Conservation (phyloP, 2,329 filamentous ascomycete species). For the Aureobasidium sp. region DNA sequence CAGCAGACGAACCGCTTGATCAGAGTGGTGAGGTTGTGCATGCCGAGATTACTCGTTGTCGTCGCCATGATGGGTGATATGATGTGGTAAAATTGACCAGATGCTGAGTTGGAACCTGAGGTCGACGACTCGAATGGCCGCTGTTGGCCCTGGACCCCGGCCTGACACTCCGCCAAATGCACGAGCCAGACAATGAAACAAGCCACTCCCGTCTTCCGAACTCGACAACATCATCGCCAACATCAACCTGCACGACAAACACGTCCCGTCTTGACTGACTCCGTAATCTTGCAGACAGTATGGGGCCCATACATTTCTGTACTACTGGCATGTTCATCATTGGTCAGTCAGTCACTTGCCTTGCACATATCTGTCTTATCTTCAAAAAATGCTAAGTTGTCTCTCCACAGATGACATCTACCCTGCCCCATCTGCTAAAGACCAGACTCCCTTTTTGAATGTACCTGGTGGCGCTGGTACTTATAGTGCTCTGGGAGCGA, state of each 20-base stretch:
- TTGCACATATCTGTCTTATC: background rate
- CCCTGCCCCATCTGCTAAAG: conserved; percentile 60
- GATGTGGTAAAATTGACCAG: background rate
- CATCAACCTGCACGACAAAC: background rate
- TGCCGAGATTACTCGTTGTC: conserved; percentile 44
- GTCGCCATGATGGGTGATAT: conserved; percentile 15
- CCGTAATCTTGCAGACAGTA: background rate
- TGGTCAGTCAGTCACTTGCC: conserved; percentile 33
- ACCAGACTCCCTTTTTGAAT: conserved; percentile 53
- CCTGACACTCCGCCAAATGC: conserved; percentile 4
- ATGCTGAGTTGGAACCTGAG: background rate
- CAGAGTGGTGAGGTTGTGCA: conserved; percentile 94
- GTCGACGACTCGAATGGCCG: background rate
- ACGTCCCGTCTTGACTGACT: background rate
- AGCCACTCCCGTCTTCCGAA: conserved; percentile 3
- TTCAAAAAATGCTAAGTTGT: background rate
- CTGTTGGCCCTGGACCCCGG: background rate
- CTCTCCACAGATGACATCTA: conserved; percentile 74
- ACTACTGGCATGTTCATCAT: conserved; percentile 60
- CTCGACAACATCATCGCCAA: background rate
- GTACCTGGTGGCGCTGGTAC: conserved; percentile 85
- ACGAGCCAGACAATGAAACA: conserved; percentile 8
- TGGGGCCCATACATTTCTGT: conserved; percentile 44
- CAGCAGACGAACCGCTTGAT: conserved; percentile 77
- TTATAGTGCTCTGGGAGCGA: conserved; percentile 80